A percentile compares a stretch with the other conserved stretches of the same genome.
Evolutionary conservation across 306 rosid species (phyloP).

Genomic region (Inga leiocalycina): DNA sequence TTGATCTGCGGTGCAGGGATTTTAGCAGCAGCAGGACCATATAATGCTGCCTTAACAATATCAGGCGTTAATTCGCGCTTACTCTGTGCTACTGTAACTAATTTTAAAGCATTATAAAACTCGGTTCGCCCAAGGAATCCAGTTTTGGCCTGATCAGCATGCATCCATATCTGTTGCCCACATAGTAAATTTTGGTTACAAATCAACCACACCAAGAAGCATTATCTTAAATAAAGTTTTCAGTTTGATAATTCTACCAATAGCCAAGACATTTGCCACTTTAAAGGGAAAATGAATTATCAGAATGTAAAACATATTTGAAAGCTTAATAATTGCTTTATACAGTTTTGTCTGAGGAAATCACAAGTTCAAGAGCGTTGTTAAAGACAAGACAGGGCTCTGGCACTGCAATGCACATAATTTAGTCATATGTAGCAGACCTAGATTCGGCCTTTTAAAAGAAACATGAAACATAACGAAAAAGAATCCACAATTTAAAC

Average conservation of each 20-base stretch:
- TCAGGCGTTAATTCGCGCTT: slow-evolving; percentile 89
- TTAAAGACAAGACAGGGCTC: not conserved
- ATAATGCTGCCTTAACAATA: slow-evolving; percentile 85
- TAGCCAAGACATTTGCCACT: not conserved
- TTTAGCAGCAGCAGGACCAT: slow-evolving; percentile 88
- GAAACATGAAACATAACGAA: not conserved
- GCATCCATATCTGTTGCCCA: slow-evolving; percentile 78
- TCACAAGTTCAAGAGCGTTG: not conserved
- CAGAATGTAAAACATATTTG: not conserved
- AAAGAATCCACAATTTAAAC: not conserved
- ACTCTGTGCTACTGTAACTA: slow-evolving; percentile 96
- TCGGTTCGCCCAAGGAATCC: slow-evolving; percentile 86
- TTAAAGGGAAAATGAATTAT: not conserved
- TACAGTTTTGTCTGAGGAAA: not conserved
- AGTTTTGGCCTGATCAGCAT: slow-evolving; percentile 89
- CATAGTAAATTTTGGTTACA: slow-evolving; percentile 16
- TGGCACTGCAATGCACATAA: not conserved
- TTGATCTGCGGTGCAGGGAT: slow-evolving; percentile 88
- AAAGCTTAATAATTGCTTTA: not conserved
- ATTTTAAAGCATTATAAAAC: slow-evolving; percentile 89
- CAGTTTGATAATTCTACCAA: slow-evolving; percentile 3
- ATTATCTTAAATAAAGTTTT: slow-evolving; percentile 27
- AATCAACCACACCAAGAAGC: slow-evolving; percentile 9
- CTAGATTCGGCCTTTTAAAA: not conserved
- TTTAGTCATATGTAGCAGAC: not conserved